These are phyloP conservation scores for Lasiodiplodia theobromae DNA, from an alignment of 2,329 filamentous ascomycete species.

Conservation along the genomic window DNA sequence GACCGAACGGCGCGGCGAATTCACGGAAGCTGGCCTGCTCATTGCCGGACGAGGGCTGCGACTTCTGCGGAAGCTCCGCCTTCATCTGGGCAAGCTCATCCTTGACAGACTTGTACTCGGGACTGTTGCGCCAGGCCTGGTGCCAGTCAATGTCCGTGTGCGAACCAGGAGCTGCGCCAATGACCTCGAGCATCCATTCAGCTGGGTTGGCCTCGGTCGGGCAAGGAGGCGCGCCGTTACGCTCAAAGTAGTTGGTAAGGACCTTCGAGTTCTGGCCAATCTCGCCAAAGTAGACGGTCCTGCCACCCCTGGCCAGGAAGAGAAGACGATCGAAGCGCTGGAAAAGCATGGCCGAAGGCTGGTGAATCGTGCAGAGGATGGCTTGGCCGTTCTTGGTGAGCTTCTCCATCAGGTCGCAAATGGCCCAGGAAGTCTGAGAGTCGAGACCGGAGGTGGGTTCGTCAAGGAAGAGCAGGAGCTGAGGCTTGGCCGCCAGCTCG, in stretches of 20 bases:
- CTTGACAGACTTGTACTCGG: constrained; percentile 54
- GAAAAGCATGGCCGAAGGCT: constrained; percentile 88
- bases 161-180: constrained; percentile 59
- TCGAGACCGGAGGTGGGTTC: constrained; percentile 77
- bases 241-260: constrained; percentile 76
- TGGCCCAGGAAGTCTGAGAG: constrained; percentile 45
- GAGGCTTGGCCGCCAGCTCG: constrained; percentile 60
- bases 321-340: constrained; percentile 82
- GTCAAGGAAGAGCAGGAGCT: constrained; percentile 74
- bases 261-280: constrained; percentile 71
- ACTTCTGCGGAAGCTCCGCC: constrained; percentile 46
- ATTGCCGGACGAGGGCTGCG: constrained; percentile 44
- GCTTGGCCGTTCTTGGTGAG: constrained; percentile 64
- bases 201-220: constrained; percentile 77
- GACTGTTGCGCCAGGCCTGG: constrained; percentile 56
- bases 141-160: constrained; percentile 60
- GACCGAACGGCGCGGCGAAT: constrained; percentile 77
- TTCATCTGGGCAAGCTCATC: constrained; percentile 56
- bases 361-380: constrained; percentile 72
- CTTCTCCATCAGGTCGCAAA: constrained; percentile 33
- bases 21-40: constrained; percentile 71
- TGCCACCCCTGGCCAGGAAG: constrained; percentile 75
- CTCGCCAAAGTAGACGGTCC: constrained; percentile 78
- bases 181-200: constrained; percentile 76
- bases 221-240: constrained; percentile 71